phyloP scores from a whole-genome alignment of 1,284 basidiomycete species.

The Xerocomus nothofagi region DNA sequence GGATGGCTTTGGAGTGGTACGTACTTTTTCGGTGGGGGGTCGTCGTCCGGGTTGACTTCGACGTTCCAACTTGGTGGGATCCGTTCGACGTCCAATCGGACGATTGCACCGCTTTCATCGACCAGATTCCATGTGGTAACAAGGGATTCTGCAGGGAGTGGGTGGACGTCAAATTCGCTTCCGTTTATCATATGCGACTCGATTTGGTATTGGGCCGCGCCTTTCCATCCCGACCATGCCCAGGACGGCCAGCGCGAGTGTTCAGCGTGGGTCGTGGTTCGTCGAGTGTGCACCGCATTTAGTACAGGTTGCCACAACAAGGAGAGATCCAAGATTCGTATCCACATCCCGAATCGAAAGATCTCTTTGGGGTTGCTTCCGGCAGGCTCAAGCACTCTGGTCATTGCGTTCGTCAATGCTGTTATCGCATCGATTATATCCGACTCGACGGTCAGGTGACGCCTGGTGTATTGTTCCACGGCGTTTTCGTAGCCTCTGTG shows the following conservation, averaged over 20 bases:
- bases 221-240: constrained; percentile 28
- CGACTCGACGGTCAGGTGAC: constrained; percentile 16
- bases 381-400: constrained; percentile 5
- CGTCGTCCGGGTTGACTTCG: background rate
- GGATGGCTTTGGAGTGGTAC: background rate
- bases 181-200: constrained; percentile 5
- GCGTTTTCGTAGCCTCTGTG: constrained; percentile 1
- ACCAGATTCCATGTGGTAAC: constrained; percentile 11
- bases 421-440: constrained; percentile 19
- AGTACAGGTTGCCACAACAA: constrained; percentile 10
- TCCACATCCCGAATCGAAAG: constrained; percentile 20
- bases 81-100: constrained; percentile 9
- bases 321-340: background rate
- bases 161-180: background rate
- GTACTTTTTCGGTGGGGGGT: constrained; percentile 2
- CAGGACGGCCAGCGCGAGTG: constrained; percentile 19
- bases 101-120: constrained; percentile 1
- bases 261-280: background rate
- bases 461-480: constrained; percentile 14
- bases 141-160: constrained; percentile 10
- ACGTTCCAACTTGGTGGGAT: constrained; percentile 13
- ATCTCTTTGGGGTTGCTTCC: background rate
- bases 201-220: constrained; percentile 13
- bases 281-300: constrained; percentile 8
- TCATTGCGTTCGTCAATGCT: constrained; percentile 19